Conservation (phyloP, 257 asterid species). For the Lantana camara region DNA sequence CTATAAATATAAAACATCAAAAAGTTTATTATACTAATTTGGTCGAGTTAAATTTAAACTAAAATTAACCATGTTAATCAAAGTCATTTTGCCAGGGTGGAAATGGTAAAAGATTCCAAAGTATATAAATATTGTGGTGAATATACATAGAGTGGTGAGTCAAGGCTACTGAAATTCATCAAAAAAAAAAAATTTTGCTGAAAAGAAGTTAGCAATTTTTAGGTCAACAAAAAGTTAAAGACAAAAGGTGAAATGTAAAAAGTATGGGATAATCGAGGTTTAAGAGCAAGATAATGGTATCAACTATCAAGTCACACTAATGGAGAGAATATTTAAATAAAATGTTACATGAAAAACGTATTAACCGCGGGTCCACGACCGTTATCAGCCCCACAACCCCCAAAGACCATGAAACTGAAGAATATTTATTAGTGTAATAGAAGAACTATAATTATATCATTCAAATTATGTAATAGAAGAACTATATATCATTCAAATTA, state of each 20-base stretch:
- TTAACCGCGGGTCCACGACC: not conserved
- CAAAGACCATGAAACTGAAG: no score
- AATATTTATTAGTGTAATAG: no score
- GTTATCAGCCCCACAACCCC: not conserved
- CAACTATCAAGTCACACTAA: slow-evolving; percentile 15
- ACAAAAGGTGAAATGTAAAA: slow-evolving; percentile 44
- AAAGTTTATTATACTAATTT: no score
- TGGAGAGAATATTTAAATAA: not conserved
- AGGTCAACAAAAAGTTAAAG: slow-evolving; percentile 61
- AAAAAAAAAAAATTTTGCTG: not conserved
- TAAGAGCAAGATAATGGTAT: slow-evolving; percentile 6
- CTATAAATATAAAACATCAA: no score
- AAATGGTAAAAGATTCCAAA: slow-evolving; percentile 28
- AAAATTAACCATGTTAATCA: no score
- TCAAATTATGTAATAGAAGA: no score
- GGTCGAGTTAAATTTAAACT: no score
- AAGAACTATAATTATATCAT: no score
- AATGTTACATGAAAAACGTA: not conserved
- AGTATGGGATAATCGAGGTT: slow-evolving; percentile 37
- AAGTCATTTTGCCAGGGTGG: slow-evolving; percentile 10
- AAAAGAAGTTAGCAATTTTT: slow-evolving; percentile 32
- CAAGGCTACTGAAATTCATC: slow-evolving; percentile 21
- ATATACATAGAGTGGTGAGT: slow-evolving; percentile 8
- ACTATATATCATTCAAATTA: no score
- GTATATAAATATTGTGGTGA: slow-evolving; percentile 18